A percentile compares a stretch with the other conserved stretches of the same genome.
Evolutionary conservation across 345 rosid genomes (phyloP).

Genomic region (Melaleuca quinquenervia): DNA sequence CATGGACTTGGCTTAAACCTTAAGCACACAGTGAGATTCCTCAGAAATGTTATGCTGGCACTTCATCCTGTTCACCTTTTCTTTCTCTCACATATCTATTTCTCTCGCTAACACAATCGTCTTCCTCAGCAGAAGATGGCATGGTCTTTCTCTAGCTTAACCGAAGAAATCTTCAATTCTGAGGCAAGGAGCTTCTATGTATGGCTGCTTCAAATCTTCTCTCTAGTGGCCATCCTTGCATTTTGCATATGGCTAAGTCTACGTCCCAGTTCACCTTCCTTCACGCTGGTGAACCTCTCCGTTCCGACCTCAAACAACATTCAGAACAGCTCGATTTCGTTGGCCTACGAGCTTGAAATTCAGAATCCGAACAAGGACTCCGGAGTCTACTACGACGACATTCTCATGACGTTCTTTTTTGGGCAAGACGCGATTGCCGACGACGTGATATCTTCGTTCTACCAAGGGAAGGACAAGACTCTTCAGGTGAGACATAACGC

Average conservation of each 20-base stretch:
- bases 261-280: conserved; percentile 19
- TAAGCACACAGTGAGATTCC: background rate
- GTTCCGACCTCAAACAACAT: conserved; percentile 5
- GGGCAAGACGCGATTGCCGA: conserved; percentile 17
- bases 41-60: background rate
- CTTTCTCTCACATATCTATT: background rate
- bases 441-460: conserved; percentile 4
- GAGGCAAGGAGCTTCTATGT: background rate
- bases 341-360: conserved; percentile 17
- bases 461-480: conserved; percentile 14
- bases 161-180: background rate
- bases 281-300: conserved; percentile 11
- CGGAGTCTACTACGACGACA: conserved; percentile 21
- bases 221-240: conserved; percentile 22
- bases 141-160: background rate
- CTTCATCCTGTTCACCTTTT: background rate
- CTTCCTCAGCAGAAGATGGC: background rate
- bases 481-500: background rate
- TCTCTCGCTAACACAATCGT: background rate
- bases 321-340: background rate
- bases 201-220: conserved; percentile 21
- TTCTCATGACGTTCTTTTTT: conserved; percentile 9
- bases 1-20: background rate
- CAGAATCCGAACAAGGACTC: conserved; percentile 30
- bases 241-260: conserved; percentile 21